Base-by-base conservation (phyloP, 2,329 filamentous ascomycete species). In the Colletotrichum sojae region DNA sequence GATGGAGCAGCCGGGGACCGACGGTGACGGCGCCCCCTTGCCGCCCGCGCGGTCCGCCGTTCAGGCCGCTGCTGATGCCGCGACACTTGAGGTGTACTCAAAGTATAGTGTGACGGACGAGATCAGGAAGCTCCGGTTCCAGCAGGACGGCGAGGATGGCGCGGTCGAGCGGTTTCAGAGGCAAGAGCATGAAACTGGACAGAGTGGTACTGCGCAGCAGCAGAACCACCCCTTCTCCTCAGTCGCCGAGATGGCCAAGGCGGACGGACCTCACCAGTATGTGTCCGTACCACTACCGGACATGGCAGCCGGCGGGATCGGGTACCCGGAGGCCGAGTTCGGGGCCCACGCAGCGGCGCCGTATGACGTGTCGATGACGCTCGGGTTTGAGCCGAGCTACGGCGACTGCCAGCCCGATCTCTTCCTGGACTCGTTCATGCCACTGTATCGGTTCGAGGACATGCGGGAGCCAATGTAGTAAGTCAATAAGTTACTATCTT, bases 21-120 rank as follows among this genome's bases (percentile, higher is more conserved):
- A 51, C 1, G 6, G 15, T 2, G 46, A 55, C 4, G 54, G 36
- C 16, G n/a, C 46, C 5, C 31, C 31, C 3, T 10, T 36, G 8
- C 36, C 25, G 1, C 16, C 36, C 8, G 55, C 9, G 18, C 62
- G 51, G 22, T 45, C 54, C 6, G 49, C 25, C 8, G n/a, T 48
- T 2, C 39, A 55, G 12, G n/a, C 20, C 6, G 40, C 20, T 9
- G 39, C 31, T 12, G 52, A 45, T 6, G n/a, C 27, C 5, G 31
- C 45, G 2, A 36, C 61, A 1, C 31, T 18, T 5, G 67, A 70
- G n/a, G 53, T 70, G 0, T 70, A 70, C 52, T 70, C 67, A 5
- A 67, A 67, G 27, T 70, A 57, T 46, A 70, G 67, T 46, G 67
- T 70, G 2, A 70, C 67, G 4, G 67, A 70, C 4, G 67, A 70